Evolutionary conservation across 768 basidiomycete species (phyloP).

Genomic region (Boletus sp.): DNA sequence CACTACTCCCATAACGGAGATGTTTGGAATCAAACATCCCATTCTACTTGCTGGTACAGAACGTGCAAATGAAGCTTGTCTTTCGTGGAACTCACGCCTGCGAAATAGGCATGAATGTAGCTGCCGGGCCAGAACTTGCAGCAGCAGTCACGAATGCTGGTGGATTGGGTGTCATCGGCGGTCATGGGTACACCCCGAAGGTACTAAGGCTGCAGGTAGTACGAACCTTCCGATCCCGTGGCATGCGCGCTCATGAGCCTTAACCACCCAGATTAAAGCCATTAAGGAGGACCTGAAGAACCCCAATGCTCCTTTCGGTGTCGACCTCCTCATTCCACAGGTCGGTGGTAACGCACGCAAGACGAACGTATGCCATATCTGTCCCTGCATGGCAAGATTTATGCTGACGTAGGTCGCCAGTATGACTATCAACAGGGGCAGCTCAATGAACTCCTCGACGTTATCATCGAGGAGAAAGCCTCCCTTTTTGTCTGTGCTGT

Average conservation of each 20-base stretch:
- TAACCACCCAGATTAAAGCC: conserved; percentile 53
- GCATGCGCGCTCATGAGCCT: conserved; percentile 6
- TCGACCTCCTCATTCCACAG: conserved; percentile 86
- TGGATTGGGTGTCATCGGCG: conserved; percentile 90
- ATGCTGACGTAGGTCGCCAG: conserved; percentile 34
- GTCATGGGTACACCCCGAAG: conserved; percentile 83
- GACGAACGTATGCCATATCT: conserved; percentile 64
- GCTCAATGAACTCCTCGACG: conserved; percentile 77
- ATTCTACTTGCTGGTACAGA: conserved; percentile 73
- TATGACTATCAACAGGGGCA: conserved; percentile 89
- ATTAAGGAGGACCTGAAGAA: conserved; percentile 73
- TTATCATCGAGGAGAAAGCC: conserved; percentile 90
- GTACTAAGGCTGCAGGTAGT: conserved; percentile 73
- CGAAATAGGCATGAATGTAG: conserved; percentile 59
- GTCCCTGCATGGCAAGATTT: background rate
- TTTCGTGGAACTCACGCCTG: conserved; percentile 27
- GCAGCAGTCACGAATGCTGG: conserved; percentile 95
- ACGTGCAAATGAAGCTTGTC: conserved; percentile 28
- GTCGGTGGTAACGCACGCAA: conserved; percentile 86
- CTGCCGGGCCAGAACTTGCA: conserved; percentile 78
- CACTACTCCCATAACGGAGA: conserved; percentile 81
- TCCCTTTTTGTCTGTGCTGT: conserved; percentile 89
- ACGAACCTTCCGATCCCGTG: background rate
- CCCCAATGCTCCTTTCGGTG: conserved; percentile 82
- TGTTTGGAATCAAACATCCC: conserved; percentile 88